A percentile compares a stretch with the other conserved stretches of the same genome.
Evolutionary conservation across 345 rosid genomes (phyloP).

Genomic region (Eutrema heterophyllum): DNA sequence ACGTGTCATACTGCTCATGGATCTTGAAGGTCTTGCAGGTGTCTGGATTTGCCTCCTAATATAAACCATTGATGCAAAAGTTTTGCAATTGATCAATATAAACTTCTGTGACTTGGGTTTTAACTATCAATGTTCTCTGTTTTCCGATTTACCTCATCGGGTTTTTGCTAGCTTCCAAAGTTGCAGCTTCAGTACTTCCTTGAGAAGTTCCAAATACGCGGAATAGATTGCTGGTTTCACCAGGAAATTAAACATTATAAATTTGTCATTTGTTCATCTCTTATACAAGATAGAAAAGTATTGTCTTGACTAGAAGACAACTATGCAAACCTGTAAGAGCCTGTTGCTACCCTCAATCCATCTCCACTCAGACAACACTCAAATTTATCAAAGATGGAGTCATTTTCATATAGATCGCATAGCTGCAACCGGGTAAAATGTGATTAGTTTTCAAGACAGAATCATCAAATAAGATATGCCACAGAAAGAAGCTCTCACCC

Average conservation of each 20-base stretch:
- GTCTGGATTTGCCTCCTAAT: constrained; percentile 71
- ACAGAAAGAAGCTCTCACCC: constrained; percentile 39
- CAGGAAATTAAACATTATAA: neutral
- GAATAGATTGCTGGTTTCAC: constrained; percentile 75
- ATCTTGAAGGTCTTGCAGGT: constrained; percentile 88
- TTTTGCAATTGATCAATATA: constrained; percentile 5
- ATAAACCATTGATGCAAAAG: neutral
- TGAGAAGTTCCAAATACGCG: constrained; percentile 82
- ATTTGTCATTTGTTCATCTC: neutral
- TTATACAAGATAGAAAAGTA: neutral
- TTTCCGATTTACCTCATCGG: constrained; percentile 77
- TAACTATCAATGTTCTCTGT: neutral
- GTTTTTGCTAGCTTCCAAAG: constrained; percentile 99
- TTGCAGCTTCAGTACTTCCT: constrained; percentile 82
- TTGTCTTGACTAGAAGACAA: constrained; percentile 15
- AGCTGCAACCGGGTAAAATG: constrained; percentile 45
- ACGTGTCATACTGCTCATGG: constrained; percentile 87
- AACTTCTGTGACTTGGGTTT: neutral
- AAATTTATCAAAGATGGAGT: constrained; percentile 97
- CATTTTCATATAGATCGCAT: constrained; percentile 96
- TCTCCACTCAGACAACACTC: constrained; percentile 97
- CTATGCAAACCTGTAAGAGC: constrained; percentile 82
- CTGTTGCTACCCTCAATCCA: constrained; percentile 92
- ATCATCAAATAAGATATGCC: constrained; percentile 3
- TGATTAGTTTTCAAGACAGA: constrained; percentile 5